Conservation (phyloP, 345 rosid species). For the Salix udensis region DNA sequence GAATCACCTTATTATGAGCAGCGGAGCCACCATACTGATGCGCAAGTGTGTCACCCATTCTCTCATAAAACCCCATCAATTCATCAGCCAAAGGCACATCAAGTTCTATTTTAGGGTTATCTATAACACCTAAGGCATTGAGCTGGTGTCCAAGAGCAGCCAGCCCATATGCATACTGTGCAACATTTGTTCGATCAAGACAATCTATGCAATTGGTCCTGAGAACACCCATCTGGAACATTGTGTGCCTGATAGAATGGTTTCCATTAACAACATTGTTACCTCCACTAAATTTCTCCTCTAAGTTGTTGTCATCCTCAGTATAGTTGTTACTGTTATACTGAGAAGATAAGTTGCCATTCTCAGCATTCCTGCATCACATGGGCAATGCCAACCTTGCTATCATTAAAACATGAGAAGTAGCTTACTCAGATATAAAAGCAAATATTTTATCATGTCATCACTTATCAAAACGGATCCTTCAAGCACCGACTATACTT, state of each 20-base stretch:
- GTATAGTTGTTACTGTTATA: slow-evolving; percentile 39
- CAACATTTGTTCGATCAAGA: slow-evolving; percentile 98
- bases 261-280: slow-evolving; percentile 45
- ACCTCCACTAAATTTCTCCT: slow-evolving; percentile 40
- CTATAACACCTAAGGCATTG: slow-evolving; percentile 64
- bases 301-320: slow-evolving; percentile 43
- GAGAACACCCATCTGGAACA: slow-evolving; percentile 82
- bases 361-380: slow-evolving; percentile 47
- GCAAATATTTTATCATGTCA: not conserved
- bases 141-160: slow-evolving; percentile 94
- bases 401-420: slow-evolving; percentile 4
- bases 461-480: slow-evolving; percentile 6
- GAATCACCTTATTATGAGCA: slow-evolving; percentile 72
- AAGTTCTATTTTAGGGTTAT: slow-evolving; percentile 63
- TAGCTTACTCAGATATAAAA: not conserved
- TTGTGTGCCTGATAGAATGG: slow-evolving; percentile 45
- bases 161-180: slow-evolving; percentile 94
- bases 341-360: slow-evolving; percentile 31
- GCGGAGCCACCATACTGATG: slow-evolving; percentile 92
- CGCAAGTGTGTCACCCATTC: slow-evolving; percentile 86
- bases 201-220: slow-evolving; percentile 99
- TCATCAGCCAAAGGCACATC: slow-evolving; percentile 77
- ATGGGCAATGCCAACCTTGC: slow-evolving; percentile 24
- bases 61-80: slow-evolving; percentile 82
- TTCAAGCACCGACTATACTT: slow-evolving; percentile 4